phyloP scores from a whole-genome alignment of 345 rosid genomes.

The Mallotus nudiflorus region DNA sequence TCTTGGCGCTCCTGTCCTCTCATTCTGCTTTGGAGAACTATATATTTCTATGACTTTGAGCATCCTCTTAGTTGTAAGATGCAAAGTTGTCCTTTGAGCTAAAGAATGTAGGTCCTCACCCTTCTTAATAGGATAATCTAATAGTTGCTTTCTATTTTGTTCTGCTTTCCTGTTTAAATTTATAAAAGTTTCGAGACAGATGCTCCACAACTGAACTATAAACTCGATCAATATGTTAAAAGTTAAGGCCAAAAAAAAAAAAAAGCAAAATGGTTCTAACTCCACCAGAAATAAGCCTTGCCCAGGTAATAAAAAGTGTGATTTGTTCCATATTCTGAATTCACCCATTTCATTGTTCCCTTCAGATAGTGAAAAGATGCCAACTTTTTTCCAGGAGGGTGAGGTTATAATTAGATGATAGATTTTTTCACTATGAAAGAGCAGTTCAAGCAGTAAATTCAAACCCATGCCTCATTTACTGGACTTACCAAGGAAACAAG shows the following conservation, averaged over 20 bases:
- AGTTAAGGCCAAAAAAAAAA: not conserved
- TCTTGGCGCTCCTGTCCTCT: not conserved
- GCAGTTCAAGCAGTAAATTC: not conserved
- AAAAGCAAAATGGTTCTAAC: too few species aligned
- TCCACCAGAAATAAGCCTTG: too few species aligned
- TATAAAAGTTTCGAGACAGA: too few species aligned
- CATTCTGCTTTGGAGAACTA: not conserved
- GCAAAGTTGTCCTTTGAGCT: conserved; percentile 4
- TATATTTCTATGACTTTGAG: not conserved
- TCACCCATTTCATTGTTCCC: not conserved
- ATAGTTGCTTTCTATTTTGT: not conserved
- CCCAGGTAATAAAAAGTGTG: too few species aligned
- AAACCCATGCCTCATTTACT: not conserved
- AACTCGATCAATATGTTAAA: not conserved
- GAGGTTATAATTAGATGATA: not conserved
- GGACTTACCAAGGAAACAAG: not conserved
- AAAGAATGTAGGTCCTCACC: conserved; percentile 9
- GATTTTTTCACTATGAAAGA: not conserved
- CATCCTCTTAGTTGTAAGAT: not conserved
- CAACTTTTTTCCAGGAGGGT: not conserved
- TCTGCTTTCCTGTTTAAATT: too few species aligned
- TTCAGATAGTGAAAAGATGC: not conserved
- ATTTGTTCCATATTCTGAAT: not conserved
- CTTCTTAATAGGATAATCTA: not conserved
- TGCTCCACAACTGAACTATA: too few species aligned